Base-by-base conservation (phyloP, 257 asterid genomes). In the Nicotiana tomentosiformis region DNA sequence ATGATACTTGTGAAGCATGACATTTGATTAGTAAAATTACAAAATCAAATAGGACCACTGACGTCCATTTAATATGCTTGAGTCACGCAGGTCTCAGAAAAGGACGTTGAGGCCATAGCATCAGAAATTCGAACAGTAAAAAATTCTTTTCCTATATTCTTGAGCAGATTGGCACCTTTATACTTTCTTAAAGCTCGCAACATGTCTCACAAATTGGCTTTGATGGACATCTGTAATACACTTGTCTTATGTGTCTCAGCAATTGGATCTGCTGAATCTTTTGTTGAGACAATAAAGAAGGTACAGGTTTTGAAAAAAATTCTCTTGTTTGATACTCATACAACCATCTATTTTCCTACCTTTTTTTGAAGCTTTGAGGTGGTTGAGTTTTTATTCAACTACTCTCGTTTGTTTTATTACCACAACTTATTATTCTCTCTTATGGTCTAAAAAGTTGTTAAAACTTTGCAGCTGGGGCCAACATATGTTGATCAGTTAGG, bases 251-350 rank as follows among this genome's bases (percentile, higher is more conserved):
- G 98, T 87, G 88, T 96, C 83, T 94, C 99, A 32, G 98, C 94
- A 80, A 91, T 96, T 84, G 98, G 98, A 77, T 87, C 76, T 86
- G 89, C 97, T 30, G 93, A 94, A 84, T 93, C 99, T 79, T 96
- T 96, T 84, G 83, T 91, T 84, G 90, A 66, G 87, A 92, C 86
- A 83, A 86, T 94, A 18, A 61, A 86, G 81, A 89, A 77, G 98
- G 99, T 96, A 66, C 26, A 79, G 6, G 16, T 65, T 61, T 39
- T 69, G 46, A 29, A 20, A 20, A 20, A 20, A 20, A 3, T 60
- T 57, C 68, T 46, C n/a, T 79, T 37, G 66, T 55, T 57, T 49
- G 33, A 55, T 49, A 23, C 39, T 23, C 60, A 20, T 14, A 51
- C 43, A 51, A 74, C 23, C 64, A 23, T 51, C 43, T 49, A 14